Percentiles rank a stretch among this genome's conserved stretches.
Conservation (phyloP, 768 basidiomycete species). For the Amanita molliuscula region DNA sequence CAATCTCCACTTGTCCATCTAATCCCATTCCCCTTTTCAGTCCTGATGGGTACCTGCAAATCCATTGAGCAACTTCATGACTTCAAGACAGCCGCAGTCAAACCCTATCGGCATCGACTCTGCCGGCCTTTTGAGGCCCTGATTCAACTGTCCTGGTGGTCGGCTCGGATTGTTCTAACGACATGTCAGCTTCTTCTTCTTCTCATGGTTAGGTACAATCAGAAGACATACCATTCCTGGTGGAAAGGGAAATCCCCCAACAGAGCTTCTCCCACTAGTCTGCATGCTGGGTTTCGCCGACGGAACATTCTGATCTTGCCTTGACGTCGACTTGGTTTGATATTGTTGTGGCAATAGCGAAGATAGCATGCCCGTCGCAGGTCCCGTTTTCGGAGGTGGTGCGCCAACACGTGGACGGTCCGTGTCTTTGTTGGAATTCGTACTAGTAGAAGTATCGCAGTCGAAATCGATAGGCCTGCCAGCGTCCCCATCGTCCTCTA, state of each 20-base stretch:
- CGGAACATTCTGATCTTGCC: background rate
- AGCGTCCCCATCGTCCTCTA: conserved; percentile 25
- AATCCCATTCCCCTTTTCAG: conserved; percentile 27
- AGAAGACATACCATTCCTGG: conserved; percentile 29
- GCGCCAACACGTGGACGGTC: background rate
- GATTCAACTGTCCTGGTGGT: background rate
- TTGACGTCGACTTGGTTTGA: background rate
- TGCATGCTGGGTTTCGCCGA: conserved; percentile 4
- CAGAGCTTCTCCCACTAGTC: conserved; percentile 15
- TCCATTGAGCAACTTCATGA: background rate
- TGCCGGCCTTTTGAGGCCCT: conserved; percentile 24
- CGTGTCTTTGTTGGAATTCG: background rate
- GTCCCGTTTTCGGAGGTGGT: conserved; percentile 8
- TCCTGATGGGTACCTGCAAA: conserved; percentile 12
- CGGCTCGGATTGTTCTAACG: conserved; percentile 12
- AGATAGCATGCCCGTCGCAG: background rate
- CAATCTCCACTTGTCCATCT: conserved; percentile 23
- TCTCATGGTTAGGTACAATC: background rate
- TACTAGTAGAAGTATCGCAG: conserved; percentile 10
- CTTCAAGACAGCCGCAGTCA: background rate
- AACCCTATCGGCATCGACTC: conserved; percentile 17
- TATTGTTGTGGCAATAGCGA: background rate
- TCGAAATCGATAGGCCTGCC: conserved; percentile 34
- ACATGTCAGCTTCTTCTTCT: background rate
- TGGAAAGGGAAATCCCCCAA: conserved; percentile 42